These are phyloP conservation scores for Penicillium parvum DNA, from an alignment of 495 filamentous ascomycete species.

Conservation along the genomic window DNA sequence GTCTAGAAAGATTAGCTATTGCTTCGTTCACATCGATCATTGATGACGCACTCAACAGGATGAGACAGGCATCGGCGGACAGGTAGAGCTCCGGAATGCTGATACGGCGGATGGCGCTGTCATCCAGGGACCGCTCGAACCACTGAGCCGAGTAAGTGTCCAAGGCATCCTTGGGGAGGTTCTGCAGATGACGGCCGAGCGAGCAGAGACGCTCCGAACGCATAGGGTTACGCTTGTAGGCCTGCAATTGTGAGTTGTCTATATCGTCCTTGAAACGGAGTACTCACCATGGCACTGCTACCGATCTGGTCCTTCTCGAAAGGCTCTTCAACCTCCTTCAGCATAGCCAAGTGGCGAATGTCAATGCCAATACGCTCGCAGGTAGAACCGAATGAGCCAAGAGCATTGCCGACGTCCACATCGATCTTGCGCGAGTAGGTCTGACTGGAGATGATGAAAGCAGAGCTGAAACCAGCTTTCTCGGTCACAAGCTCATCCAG, in stretches of 20 bases:
- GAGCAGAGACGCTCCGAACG: conserved; percentile 78
- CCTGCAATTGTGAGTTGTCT: conserved; percentile 41
- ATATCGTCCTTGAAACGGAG: not conserved
- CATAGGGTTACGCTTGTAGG: conserved; percentile 92
- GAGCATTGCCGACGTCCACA: conserved; percentile 70
- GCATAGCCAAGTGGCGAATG: conserved; percentile 72
- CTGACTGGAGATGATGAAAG: conserved; percentile 73
- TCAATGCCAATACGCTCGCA: conserved; percentile 69
- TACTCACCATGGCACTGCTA: conserved; percentile 48
- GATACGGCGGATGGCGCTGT: conserved; percentile 62
- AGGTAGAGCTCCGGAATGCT: conserved; percentile 80
- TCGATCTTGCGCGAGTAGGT: conserved; percentile 87
- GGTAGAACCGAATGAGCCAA: conserved; percentile 78
- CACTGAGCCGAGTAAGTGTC: conserved; percentile 83
- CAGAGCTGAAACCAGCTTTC: conserved; percentile 75
- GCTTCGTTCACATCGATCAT: not conserved
- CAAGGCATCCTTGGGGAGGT: conserved; percentile 61
- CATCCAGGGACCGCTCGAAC: conserved; percentile 63
- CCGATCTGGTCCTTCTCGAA: conserved; percentile 67
- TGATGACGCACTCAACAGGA: conserved; percentile 53
- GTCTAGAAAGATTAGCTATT: conserved; percentile 35
- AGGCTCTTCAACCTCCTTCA: conserved; percentile 88
- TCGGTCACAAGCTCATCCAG: conserved; percentile 70
- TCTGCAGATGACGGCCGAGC: conserved; percentile 65
- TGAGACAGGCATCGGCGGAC: conserved; percentile 73